These are phyloP conservation scores for Metroxylon sagu DNA, from an alignment of 176 grass and related monocot genomes.

Conservation along the genomic window DNA sequence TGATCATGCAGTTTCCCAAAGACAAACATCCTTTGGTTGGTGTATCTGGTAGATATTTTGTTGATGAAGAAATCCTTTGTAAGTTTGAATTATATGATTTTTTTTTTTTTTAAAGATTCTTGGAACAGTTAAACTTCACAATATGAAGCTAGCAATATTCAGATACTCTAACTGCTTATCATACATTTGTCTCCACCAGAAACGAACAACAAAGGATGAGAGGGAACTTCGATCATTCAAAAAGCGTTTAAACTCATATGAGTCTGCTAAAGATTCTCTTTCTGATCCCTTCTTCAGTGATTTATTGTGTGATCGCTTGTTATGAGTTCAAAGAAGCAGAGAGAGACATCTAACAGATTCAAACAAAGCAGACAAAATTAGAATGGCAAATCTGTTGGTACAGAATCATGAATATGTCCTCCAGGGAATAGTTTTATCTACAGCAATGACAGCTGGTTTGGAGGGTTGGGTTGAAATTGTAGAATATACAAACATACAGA, in stretches of 20 bases:
- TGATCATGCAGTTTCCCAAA: slow-evolving; percentile 57
- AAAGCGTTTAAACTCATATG: slow-evolving; percentile 47
- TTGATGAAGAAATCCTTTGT: slow-evolving; percentile 65
- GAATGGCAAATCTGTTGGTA: too few relatives aligned
- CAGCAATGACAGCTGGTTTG: too few relatives aligned
- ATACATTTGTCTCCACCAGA: slow-evolving; percentile 22
- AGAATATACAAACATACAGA: too few relatives aligned
- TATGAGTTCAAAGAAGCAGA: too few relatives aligned
- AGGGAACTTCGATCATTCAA: slow-evolving; percentile 72
- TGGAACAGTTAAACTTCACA: neutral
- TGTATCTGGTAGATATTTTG: slow-evolving; percentile 86
- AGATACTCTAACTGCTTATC: slow-evolving; percentile 19
- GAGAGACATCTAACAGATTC: too few relatives aligned
- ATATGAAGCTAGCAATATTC: neutral
- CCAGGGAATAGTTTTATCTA: too few relatives aligned
- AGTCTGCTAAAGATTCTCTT: slow-evolving; percentile 53
- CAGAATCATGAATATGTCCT: too few relatives aligned
- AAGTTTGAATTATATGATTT: slow-evolving; percentile 20
- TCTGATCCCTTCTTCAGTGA: slow-evolving; percentile 55
- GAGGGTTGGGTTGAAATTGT: too few relatives aligned
- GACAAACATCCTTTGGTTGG: slow-evolving; percentile 86
- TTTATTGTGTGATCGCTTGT: neutral
- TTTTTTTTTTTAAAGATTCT: slow-evolving; percentile 6
- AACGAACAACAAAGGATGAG: slow-evolving; percentile 36
- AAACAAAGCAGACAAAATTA: too few relatives aligned